These are phyloP conservation scores for Baorangia bicolor DNA, from an alignment of 768 basidiomycete species.

Conservation along the genomic window DNA sequence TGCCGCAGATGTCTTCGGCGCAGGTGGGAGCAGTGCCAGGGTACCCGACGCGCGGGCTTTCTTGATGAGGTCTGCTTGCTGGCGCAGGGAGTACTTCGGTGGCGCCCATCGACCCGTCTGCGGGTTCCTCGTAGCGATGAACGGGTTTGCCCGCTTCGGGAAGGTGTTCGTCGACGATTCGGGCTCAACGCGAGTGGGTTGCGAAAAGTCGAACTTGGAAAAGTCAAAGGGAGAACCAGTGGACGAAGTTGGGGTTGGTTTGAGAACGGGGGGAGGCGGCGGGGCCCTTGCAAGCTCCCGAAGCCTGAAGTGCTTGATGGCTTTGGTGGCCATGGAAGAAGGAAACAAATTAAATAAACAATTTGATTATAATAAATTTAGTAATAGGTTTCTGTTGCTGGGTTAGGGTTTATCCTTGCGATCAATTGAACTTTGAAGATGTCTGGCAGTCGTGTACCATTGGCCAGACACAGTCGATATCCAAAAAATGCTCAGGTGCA, in stretches of 20 bases:
- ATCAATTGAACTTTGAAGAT: too few relatives aligned
- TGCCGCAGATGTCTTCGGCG: slow-evolving; percentile 50
- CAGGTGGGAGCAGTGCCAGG: slow-evolving; percentile 63
- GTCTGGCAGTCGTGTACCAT: too few relatives aligned
- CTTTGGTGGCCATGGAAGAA: slow-evolving; percentile 22
- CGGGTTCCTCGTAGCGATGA: slow-evolving; percentile 61
- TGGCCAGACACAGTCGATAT: too few relatives aligned
- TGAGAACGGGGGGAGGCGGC: slow-evolving; percentile 28
- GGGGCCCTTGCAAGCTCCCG: slow-evolving; percentile 21
- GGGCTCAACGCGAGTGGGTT: neutral
- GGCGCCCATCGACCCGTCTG: slow-evolving; percentile 65
- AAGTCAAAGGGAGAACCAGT: slow-evolving; percentile 12
- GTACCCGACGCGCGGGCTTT: slow-evolving; percentile 54
- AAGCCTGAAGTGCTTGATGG: slow-evolving; percentile 28
- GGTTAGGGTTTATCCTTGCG: slow-evolving; percentile 5
- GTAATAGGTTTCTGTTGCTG: neutral
- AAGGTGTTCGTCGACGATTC: slow-evolving; percentile 11
- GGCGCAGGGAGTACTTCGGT: slow-evolving; percentile 68
- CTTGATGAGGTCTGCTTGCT: slow-evolving; percentile 78
- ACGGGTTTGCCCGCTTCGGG: slow-evolving; percentile 55
- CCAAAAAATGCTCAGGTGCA: too few relatives aligned
- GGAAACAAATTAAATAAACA: neutral
- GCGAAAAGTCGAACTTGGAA: slow-evolving; percentile 22
- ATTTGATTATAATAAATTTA: neutral
- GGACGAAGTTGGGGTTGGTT: slow-evolving; percentile 7